Evolutionary conservation across 129 eudicot genomes (phyloP).

Genomic region (Arctium lappa): DNA sequence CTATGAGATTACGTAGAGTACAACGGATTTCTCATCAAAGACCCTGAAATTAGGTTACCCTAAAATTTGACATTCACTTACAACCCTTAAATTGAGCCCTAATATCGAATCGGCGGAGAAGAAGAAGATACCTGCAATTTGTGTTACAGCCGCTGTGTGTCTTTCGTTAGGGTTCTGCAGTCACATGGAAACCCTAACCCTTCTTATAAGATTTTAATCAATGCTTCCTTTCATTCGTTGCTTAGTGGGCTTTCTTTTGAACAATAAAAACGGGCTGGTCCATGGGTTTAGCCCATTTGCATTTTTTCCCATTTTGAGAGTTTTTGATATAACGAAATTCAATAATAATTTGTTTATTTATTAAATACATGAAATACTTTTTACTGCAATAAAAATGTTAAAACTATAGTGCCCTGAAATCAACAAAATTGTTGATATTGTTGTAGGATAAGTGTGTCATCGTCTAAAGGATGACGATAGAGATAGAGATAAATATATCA

Average conservation of each 20-base stretch:
- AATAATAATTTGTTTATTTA: background rate
- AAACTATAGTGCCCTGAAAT: no score
- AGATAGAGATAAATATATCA: no score
- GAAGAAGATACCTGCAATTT: constrained; percentile 20
- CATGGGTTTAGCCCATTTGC: background rate
- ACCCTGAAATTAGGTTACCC: background rate
- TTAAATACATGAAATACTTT: no score
- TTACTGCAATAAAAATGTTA: background rate
- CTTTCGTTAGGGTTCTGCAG: constrained; percentile 7
- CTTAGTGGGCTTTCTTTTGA: constrained; percentile 13
- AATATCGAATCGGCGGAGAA: background rate
- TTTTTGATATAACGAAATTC: background rate
- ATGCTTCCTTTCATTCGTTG: background rate
- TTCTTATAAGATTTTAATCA: background rate
- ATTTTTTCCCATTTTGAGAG: background rate
- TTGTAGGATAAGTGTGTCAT: no score
- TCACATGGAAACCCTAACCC: constrained; percentile 14
- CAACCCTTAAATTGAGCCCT: background rate
- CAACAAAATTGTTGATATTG: no score
- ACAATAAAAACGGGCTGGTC: background rate
- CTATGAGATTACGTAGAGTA: background rate
- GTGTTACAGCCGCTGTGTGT: constrained; percentile 21
- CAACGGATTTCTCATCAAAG: background rate
- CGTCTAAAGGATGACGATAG: no score
- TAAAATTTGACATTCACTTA: background rate